Percentiles rank a stretch among this genome's conserved stretches.
phyloP scores from a whole-genome alignment of 768 basidiomycete genomes.

The Xerocomus potaroensis region DNA sequence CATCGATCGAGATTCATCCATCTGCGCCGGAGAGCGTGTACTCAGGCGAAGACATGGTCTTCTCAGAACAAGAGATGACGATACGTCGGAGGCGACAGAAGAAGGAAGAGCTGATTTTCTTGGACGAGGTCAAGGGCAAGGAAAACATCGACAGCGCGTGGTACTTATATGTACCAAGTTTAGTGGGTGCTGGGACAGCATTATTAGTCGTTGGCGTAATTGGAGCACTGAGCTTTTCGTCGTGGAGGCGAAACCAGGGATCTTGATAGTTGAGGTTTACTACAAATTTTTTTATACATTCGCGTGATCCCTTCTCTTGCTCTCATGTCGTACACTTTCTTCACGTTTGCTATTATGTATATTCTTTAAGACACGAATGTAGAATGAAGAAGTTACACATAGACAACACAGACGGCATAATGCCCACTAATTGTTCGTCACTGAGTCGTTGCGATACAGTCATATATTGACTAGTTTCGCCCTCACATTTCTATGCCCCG shows the following conservation, averaged over 20 bases:
- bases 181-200: slow-evolving; percentile 83
- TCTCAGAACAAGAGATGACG: slow-evolving; percentile 31
- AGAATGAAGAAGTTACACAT: neutral
- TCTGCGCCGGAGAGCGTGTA: slow-evolving; percentile 26
- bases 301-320: slow-evolving; percentile 5
- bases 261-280: slow-evolving; percentile 34
- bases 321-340: slow-evolving; percentile 1
- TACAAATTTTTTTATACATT: slow-evolving; percentile 2
- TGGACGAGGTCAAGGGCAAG: slow-evolving; percentile 40
- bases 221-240: slow-evolving; percentile 70
- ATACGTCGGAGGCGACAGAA: slow-evolving; percentile 46
- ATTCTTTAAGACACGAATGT: no score
- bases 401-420: no score
- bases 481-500: neutral
- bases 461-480: neutral
- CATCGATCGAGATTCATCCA: slow-evolving; percentile 50
- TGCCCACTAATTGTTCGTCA: neutral
- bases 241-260: slow-evolving; percentile 63
- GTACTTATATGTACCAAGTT: slow-evolving; percentile 74
- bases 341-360: neutral
- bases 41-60: slow-evolving; percentile 23
- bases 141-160: slow-evolving; percentile 69
- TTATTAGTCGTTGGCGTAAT: slow-evolving; percentile 74
- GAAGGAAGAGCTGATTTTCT: slow-evolving; percentile 52
- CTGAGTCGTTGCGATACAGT: neutral